Conservation (phyloP, 257 asterid species). For the Salvia hispanica region DNA sequence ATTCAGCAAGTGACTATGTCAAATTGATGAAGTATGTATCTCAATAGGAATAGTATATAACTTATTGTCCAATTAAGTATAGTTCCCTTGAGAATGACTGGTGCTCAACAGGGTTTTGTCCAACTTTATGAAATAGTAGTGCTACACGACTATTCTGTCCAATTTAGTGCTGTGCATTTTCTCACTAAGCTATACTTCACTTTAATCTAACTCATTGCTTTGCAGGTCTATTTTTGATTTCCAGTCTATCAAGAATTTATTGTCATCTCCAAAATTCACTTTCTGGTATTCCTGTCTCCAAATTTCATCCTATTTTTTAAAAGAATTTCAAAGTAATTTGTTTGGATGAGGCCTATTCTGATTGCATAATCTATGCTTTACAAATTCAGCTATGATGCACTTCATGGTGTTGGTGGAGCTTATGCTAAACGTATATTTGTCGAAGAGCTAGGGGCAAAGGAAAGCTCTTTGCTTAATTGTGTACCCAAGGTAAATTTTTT, state of each 20-base stretch:
- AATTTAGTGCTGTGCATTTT: conserved; percentile 6
- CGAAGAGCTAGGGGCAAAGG: conserved; percentile 89
- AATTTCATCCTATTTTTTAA: conserved; percentile 15
- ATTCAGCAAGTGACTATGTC: conserved; percentile 85
- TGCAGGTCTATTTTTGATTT: conserved; percentile 91
- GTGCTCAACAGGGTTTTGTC: conserved; percentile 6
- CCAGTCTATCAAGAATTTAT: conserved; percentile 75
- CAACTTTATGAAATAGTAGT: conserved; percentile 1
- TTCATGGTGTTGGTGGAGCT: conserved; percentile 97
- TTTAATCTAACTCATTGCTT: conserved; percentile 28
- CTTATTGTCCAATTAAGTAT: conserved; percentile 10
- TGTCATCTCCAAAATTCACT: conserved; percentile 75
- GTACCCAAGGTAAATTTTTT: conserved; percentile 72
- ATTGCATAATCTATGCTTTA: conserved; percentile 14
- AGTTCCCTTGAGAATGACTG: conserved; percentile 22
- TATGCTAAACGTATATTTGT: conserved; percentile 92
- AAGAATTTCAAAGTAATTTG: conserved; percentile 17
- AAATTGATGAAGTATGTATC: conserved; percentile 88
- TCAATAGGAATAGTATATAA: not conserved
- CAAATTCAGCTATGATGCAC: conserved; percentile 77
- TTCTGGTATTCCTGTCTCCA: conserved; percentile 65
- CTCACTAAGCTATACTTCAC: conserved; percentile 25
- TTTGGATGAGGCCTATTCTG: conserved; percentile 2
- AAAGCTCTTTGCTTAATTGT: conserved; percentile 81
- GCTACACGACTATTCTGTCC: conserved; percentile 1